Evolutionary conservation across 2,329 filamentous ascomycete genomes (phyloP).

Genomic region (Fusarium nisikadoi): DNA sequence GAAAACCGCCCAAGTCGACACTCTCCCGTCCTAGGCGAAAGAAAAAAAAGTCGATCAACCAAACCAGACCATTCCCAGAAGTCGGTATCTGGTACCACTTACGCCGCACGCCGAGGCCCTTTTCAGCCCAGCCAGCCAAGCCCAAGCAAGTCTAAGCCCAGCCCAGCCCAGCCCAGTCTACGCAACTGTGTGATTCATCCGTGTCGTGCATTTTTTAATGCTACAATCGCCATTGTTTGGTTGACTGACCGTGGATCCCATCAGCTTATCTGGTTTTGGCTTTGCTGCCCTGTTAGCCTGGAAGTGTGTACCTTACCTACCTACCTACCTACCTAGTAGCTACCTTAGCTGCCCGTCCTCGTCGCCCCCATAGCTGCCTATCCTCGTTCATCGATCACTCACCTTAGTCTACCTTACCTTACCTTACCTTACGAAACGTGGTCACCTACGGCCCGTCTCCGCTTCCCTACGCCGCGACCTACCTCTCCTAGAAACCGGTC

Average conservation of each 20-base stretch:
- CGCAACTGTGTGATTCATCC: slow-evolving; percentile 39
- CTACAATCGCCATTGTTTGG: slow-evolving; percentile 46
- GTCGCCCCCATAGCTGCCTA: slow-evolving; percentile 42
- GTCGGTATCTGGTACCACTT: slow-evolving; percentile 24
- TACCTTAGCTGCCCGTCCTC: background rate
- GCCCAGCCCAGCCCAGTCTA: slow-evolving; percentile 28
- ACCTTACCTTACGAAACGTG: slow-evolving; percentile 32
- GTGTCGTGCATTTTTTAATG: slow-evolving; percentile 44
- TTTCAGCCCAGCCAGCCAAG: slow-evolving; percentile 32
- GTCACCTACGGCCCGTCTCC: slow-evolving; percentile 43
- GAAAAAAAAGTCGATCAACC: slow-evolving; percentile 30
- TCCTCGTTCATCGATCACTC: slow-evolving; percentile 28
- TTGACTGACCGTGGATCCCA: slow-evolving; percentile 44
- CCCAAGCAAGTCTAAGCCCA: slow-evolving; percentile 15
- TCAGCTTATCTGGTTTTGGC: slow-evolving; percentile 44
- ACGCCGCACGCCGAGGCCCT: slow-evolving; percentile 30
- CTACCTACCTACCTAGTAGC: too few species aligned
- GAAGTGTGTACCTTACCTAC: background rate
- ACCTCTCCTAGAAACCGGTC: slow-evolving; percentile 38
- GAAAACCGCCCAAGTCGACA: slow-evolving; percentile 7
- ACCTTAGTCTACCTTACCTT: background rate
- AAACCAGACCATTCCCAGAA: slow-evolving; percentile 14
- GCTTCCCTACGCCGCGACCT: slow-evolving; percentile 40
- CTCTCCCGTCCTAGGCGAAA: slow-evolving; percentile 16
- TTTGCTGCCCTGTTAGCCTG: slow-evolving; percentile 15